Percentiles rank a stretch among this genome's conserved stretches.
phyloP scores from a whole-genome alignment of 768 basidiomycete species.

The Mycena indigotica region DNA sequence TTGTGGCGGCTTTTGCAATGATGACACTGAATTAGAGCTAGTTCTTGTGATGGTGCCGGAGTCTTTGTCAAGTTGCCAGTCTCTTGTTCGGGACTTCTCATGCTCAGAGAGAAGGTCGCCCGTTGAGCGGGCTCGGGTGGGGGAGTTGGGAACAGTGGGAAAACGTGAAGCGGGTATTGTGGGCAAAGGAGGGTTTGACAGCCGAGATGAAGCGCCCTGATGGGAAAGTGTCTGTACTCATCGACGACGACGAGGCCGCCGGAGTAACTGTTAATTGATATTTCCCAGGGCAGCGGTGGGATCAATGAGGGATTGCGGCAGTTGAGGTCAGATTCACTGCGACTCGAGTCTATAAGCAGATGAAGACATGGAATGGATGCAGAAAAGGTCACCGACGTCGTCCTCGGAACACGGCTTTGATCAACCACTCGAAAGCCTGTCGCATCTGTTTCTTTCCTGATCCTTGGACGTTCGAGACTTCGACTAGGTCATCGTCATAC shows the following conservation, averaged over 20 bases:
- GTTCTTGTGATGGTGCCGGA: conserved; percentile 12
- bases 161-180: conserved; percentile 39
- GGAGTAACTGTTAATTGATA: conserved; percentile 54
- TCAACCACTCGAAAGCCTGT: conserved; percentile 71
- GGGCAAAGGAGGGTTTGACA: conserved; percentile 29
- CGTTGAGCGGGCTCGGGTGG: conserved; percentile 58
- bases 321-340: conserved; percentile 37
- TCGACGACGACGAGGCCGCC: conserved; percentile 46
- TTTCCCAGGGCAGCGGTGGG: conserved; percentile 58
- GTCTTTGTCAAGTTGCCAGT: conserved; percentile 25
- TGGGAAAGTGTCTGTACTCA: conserved; percentile 35
- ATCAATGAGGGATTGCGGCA: conserved; percentile 72
- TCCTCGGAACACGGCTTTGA: conserved; percentile 62
- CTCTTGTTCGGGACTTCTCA: conserved; percentile 38
- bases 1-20: conserved; percentile 15
- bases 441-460: conserved; percentile 72
- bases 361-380: no score
- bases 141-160: conserved; percentile 44
- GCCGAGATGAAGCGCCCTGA: conserved; percentile 29
- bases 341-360: conserved; percentile 30
- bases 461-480: conserved; percentile 61
- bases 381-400: conserved; percentile 40
- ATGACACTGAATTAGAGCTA: conserved; percentile 16
- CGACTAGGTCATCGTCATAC: conserved; percentile 79
- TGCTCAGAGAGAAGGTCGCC: conserved; percentile 47